Evolutionary conservation across 805 yeast species (phyloP).

Genomic region (Komagataella mondaviorum): DNA sequence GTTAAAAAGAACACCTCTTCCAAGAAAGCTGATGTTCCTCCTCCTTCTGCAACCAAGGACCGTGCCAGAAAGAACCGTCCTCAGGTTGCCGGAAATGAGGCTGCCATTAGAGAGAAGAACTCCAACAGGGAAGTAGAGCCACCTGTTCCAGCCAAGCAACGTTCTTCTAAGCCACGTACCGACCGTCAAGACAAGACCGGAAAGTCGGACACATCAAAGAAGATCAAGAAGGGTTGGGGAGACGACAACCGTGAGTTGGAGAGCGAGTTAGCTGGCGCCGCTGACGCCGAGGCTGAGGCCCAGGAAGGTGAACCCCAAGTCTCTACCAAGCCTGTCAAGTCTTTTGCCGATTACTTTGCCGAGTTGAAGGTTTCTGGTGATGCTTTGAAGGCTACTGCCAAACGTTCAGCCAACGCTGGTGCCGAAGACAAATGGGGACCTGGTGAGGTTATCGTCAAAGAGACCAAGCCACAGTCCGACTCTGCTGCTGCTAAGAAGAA

Average conservation of each 20-base stretch:
- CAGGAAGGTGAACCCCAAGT: conserved; percentile 27
- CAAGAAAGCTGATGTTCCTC: conserved; percentile 75
- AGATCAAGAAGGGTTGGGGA: conserved; percentile 82
- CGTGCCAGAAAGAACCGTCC: conserved; percentile 63
- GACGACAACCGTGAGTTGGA: conserved; percentile 60
- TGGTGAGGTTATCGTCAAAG: conserved; percentile 53
- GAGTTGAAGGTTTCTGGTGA: conserved; percentile 38
- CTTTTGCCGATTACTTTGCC: conserved; percentile 79
- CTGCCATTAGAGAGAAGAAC: conserved; percentile 61
- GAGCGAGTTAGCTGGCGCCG: conserved; percentile 45
- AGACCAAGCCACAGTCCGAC: conserved; percentile 43
- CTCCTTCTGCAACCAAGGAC: conserved; percentile 70
- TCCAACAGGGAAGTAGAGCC: conserved; percentile 56
- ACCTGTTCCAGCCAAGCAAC: conserved; percentile 32
- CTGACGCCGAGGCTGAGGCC: conserved; percentile 22
- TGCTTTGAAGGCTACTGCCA: conserved; percentile 20
- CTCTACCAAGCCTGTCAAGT: conserved; percentile 36
- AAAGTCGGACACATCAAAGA: conserved; percentile 76
- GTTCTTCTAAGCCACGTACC: conserved; percentile 37
- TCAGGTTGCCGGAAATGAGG: conserved; percentile 76
- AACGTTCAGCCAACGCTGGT: conserved; percentile 46
- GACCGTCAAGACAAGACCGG: conserved; percentile 86
- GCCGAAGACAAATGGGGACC: conserved; percentile 36
- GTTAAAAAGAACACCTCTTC: conserved; percentile 76
- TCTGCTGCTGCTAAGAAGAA: conserved; percentile 54